Evolutionary conservation across 257 asterid genomes (phyloP).

Genomic region (Salvia hispanica): DNA sequence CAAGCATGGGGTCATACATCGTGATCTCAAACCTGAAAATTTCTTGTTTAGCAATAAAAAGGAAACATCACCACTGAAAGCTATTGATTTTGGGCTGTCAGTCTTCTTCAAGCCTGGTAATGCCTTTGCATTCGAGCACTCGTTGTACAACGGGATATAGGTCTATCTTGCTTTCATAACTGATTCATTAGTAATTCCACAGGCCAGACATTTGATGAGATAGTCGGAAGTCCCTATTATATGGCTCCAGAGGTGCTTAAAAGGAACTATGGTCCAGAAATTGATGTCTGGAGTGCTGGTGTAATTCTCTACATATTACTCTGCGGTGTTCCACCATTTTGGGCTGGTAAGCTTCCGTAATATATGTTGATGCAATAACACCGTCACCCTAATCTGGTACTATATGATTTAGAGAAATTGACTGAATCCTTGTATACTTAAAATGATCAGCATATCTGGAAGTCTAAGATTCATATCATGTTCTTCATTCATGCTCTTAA

Average conservation of each 20-base stretch:
- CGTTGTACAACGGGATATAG: not conserved
- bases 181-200: constrained; percentile 28
- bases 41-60: constrained; percentile 60
- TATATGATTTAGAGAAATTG: too few relatives aligned
- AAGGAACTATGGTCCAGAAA: constrained; percentile 67
- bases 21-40: constrained; percentile 73
- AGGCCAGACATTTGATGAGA: constrained; percentile 70
- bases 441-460: not conserved
- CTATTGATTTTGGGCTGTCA: constrained; percentile 71
- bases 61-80: constrained; percentile 63
- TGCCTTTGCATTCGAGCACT: not conserved
- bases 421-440: not conserved
- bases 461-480: not conserved
- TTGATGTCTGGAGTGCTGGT: constrained; percentile 82
- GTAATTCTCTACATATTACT: constrained; percentile 71
- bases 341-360: constrained; percentile 60
- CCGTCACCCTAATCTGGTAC: too few relatives aligned
- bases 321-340: constrained; percentile 73
- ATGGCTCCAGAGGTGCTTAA: constrained; percentile 81
- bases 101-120: constrained; percentile 69
- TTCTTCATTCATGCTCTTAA: not conserved
- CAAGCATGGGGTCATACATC: constrained; percentile 67
- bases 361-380: not conserved
- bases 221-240: constrained; percentile 77
- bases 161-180: constrained; percentile 17